Evolutionary conservation across 768 basidiomycete genomes (phyloP).

Genomic region (Pleurotus salmoneostramineus): DNA sequence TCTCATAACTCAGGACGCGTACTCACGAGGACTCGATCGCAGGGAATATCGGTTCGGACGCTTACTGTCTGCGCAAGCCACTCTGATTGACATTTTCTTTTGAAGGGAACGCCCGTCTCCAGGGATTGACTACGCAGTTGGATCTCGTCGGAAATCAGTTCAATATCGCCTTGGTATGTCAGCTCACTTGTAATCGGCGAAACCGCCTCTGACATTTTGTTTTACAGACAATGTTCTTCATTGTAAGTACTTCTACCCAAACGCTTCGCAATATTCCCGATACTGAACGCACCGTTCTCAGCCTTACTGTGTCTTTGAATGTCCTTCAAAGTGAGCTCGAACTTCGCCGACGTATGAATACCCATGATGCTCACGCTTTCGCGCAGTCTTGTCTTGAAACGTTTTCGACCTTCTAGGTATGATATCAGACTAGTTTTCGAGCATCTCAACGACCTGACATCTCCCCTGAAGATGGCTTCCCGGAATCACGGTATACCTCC

Average conservation of each 20-base stretch:
- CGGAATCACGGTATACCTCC: slow-evolving; percentile 47
- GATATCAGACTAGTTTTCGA: slow-evolving; percentile 1
- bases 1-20: no score
- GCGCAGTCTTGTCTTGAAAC: slow-evolving; percentile 53
- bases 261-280: not conserved
- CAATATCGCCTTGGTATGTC: slow-evolving; percentile 59
- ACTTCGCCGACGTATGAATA: no score
- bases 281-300: slow-evolving; percentile 13
- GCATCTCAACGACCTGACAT: not conserved
- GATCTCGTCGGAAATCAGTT: slow-evolving; percentile 55
- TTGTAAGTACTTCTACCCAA: slow-evolving; percentile 36
- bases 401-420: slow-evolving; percentile 60
- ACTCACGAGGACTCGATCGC: not conserved
- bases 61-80: no score
- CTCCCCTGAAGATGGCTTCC: slow-evolving; percentile 50
- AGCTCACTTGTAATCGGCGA: not conserved
- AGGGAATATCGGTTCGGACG: slow-evolving; percentile 53
- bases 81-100: not conserved
- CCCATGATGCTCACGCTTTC: slow-evolving; percentile 2
- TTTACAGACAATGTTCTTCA: slow-evolving; percentile 63
- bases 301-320: slow-evolving; percentile 65
- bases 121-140: slow-evolving; percentile 56
- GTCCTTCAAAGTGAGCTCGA: slow-evolving; percentile 57
- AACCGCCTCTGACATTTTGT: not conserved
- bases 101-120: slow-evolving; percentile 61